A percentile compares a stretch with the other conserved stretches of the same genome.
Conservation (phyloP, 352 stramenopile genomes). For the Phytopythium cucurbitacearum region DNA sequence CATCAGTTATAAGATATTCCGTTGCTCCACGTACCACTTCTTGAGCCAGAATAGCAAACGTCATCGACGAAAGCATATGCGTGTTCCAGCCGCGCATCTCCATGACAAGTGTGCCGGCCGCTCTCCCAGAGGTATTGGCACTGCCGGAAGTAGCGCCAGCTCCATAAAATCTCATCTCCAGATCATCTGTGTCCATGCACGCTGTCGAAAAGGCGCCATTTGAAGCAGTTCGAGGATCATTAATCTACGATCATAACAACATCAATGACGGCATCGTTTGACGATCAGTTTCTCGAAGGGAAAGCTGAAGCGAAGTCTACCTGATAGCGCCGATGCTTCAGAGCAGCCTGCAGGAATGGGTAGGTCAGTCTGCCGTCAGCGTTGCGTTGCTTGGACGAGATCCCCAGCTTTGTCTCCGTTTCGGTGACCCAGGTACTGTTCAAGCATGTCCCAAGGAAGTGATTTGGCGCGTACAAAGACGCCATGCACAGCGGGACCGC, state of each 20-base stretch:
- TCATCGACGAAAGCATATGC: constrained; percentile 28
- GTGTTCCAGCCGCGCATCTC: constrained; percentile 35
- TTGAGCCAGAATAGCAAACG: constrained; percentile 40
- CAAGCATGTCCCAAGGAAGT: constrained; percentile 47
- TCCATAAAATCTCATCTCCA: constrained; percentile 14
- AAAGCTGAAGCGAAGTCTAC: constrained; percentile 3
- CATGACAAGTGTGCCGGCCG: constrained; percentile 23
- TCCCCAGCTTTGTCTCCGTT: constrained; percentile 15
- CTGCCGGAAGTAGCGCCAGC: constrained; percentile 9
- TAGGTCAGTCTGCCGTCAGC: constrained; percentile 19
- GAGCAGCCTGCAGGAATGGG: constrained; percentile 35
- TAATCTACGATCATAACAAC: constrained; percentile 10
- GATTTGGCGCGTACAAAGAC: constrained; percentile 18
- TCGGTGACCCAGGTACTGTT: constrained; percentile 23
- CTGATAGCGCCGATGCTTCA: constrained; percentile 19
- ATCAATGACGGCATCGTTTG: neutral
- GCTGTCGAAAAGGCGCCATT: constrained; percentile 5
- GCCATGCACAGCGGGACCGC: neutral
- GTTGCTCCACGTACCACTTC: constrained; percentile 27
- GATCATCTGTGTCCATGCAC: constrained; percentile 6
- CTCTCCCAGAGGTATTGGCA: constrained; percentile 4
- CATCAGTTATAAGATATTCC: neutral
- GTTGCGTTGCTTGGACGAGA: constrained; percentile 20
- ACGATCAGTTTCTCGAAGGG: neutral
- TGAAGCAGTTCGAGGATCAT: constrained; percentile 17